Evolutionary conservation across 164 flowering plant genomes (phyloP).

Genomic region (Stephania japonica): DNA sequence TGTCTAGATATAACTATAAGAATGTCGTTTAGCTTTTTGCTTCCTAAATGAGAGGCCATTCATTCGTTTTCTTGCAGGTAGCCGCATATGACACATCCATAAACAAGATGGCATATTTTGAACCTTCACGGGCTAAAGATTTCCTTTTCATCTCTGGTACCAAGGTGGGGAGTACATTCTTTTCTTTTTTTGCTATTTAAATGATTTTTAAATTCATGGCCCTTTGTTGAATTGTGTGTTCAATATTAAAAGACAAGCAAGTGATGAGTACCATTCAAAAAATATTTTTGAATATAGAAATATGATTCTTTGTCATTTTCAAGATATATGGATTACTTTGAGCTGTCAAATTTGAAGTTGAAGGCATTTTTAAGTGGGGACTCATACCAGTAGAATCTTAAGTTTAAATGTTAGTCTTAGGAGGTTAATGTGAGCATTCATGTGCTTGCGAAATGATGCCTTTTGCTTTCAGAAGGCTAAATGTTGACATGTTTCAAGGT

Average conservation of each 20-base stretch:
- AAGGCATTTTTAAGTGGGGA: neutral
- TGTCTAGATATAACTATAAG: neutral
- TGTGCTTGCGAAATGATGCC: neutral
- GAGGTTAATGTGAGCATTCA: neutral
- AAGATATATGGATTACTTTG: neutral
- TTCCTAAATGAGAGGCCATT: neutral
- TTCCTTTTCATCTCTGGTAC: constrained; percentile 95
- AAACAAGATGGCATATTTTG: constrained; percentile 92
- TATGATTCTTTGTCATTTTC: neutral
- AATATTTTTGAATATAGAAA: neutral
- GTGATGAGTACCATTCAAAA: neutral
- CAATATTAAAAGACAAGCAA: neutral
- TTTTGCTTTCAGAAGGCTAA: neutral
- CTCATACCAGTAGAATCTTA: neutral
- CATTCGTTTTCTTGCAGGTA: constrained; percentile 43
- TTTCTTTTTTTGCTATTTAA: neutral
- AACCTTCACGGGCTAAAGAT: constrained; percentile 79
- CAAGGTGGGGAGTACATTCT: constrained; percentile 43
- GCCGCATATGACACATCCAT: constrained; percentile 79
- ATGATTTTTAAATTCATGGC: neutral
- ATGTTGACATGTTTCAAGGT: neutral
- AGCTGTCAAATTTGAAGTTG: neutral
- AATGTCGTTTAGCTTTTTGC: neutral
- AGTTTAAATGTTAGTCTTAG: neutral
- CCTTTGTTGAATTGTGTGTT: neutral